Evolutionary conservation across 2,329 filamentous ascomycete species (phyloP).

Genomic region (Polytolypa hystricis): DNA sequence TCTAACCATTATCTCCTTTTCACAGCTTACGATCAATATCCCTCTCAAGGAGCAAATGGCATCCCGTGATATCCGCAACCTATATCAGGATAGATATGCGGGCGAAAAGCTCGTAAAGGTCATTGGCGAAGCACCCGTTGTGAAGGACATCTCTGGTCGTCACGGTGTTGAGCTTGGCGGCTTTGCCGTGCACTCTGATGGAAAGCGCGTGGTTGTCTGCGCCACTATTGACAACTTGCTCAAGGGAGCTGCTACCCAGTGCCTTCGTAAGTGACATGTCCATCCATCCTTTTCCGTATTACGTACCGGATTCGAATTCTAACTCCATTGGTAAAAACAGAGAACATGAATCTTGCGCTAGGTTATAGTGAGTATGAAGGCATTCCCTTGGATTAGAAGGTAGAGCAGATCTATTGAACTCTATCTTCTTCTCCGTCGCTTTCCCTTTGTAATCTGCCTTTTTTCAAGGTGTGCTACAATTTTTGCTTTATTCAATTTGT

Average conservation of each 20-base stretch:
- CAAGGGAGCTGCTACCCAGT: conserved; percentile 89
- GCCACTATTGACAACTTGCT: conserved; percentile 88
- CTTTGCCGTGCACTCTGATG: conserved; percentile 82
- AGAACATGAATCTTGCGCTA: conserved; percentile 90
- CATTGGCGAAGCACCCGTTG: conserved; percentile 71
- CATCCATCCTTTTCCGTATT: conserved; percentile 1
- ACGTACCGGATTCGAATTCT: conserved; percentile 7
- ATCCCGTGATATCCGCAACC: conserved; percentile 79
- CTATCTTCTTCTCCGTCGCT: background rate
- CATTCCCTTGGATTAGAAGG: conserved; percentile 51
- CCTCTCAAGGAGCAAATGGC: conserved; percentile 79
- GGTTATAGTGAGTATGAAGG: conserved; percentile 83
- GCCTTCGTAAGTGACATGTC: conserved; percentile 57
- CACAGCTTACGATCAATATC: conserved; percentile 73
- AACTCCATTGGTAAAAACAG: conserved; percentile 28
- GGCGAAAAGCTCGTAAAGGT: conserved; percentile 94
- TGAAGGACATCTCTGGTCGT: conserved; percentile 73
- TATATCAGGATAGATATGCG: conserved; percentile 93
- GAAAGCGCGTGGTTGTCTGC: conserved; percentile 88
- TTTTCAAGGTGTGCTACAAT: too few relatives aligned
- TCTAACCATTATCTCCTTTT: conserved; percentile 6
- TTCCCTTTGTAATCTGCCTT: background rate
- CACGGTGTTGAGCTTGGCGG: conserved; percentile 91
- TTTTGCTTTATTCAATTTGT: too few relatives aligned
- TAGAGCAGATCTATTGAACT: background rate